phyloP scores from a whole-genome alignment of 208 protist species.

The Histomonas meleagridis region DNA sequence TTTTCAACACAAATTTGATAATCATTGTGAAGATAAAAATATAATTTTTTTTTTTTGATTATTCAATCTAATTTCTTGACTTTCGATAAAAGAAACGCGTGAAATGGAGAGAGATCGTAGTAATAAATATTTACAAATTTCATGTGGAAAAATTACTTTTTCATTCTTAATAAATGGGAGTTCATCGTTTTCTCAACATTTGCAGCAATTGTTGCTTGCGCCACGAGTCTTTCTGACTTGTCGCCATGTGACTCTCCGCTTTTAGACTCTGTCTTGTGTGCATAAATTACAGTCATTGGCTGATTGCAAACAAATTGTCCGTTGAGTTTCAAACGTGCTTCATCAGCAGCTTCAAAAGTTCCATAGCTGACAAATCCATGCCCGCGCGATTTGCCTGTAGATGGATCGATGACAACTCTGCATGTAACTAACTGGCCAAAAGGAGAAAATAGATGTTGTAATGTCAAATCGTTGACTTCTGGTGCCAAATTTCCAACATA shows the following conservation, averaged over 20 bases:
- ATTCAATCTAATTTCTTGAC: too few relatives aligned
- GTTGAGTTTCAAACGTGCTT: conserved; percentile 57
- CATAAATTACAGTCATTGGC: conserved; percentile 67
- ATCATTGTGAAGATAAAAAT: too few relatives aligned
- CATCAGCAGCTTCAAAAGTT: conserved; percentile 63
- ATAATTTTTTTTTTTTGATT: too few relatives aligned
- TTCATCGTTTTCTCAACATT: too few relatives aligned
- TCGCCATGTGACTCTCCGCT: conserved; percentile 19
- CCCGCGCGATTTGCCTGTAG: conserved; percentile 60
- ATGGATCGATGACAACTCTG: conserved; percentile 65
- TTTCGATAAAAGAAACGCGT: too few relatives aligned
- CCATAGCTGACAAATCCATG: conserved; percentile 75
- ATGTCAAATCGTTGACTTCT: conserved; percentile 66
- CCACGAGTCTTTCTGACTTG: not conserved
- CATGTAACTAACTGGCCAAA: conserved; percentile 42
- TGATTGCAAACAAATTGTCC: conserved; percentile 64
- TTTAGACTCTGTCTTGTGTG: conserved; percentile 65
- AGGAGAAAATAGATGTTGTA: not conserved
- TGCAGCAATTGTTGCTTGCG: not conserved
- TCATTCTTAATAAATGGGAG: too few relatives aligned
- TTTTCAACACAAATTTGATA: too few relatives aligned
- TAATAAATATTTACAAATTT: too few relatives aligned
- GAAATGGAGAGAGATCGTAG: too few relatives aligned
- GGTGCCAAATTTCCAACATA: conserved; percentile 73
- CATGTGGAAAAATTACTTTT: too few relatives aligned